A percentile compares a stretch with the other conserved stretches of the same genome.
These are phyloP conservation scores for Metschnikowia aberdeeniae DNA, from an alignment of 805 yeast species.

Conservation along the genomic window DNA sequence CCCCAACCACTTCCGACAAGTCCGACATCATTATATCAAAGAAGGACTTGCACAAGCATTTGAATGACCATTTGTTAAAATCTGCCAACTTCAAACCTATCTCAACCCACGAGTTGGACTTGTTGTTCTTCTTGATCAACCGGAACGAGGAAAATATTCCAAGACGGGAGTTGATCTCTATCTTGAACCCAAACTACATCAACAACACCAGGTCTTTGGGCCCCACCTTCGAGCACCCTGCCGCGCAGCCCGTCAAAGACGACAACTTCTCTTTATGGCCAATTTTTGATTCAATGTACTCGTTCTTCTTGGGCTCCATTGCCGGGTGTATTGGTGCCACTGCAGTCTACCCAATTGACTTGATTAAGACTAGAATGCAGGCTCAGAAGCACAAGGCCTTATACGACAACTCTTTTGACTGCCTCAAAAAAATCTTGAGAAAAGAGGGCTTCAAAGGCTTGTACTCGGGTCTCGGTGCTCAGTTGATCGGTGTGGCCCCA, in stretches of 20 bases:
- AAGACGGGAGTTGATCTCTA: conserved; percentile 39
- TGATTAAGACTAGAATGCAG: conserved; percentile 96
- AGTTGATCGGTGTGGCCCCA: conserved; percentile 95
- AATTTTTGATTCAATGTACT: conserved; percentile 69
- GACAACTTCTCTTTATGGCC: conserved; percentile 46
- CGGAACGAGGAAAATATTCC: conserved; percentile 36
- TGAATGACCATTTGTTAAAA: conserved; percentile 42
- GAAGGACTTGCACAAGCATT: conserved; percentile 36
- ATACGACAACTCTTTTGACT: conserved; percentile 80
- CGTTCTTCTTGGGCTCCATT: conserved; percentile 84
- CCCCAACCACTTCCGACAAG: conserved; percentile 40
- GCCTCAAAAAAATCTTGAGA: conserved; percentile 70
- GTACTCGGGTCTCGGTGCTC: conserved; percentile 91
- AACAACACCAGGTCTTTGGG: conserved; percentile 34
- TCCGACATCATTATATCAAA: conserved; percentile 40
- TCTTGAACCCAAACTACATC: conserved; percentile 55
- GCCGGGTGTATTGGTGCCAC: conserved; percentile 99
- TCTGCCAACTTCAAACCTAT: conserved; percentile 42
- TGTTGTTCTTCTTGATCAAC: conserved; percentile 39
- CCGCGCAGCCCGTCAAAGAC: conserved; percentile 32
- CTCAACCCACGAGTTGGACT: conserved; percentile 36
- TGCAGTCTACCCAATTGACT: conserved; percentile 92
- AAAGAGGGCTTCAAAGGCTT: conserved; percentile 82
- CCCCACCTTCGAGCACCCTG: conserved; percentile 40
- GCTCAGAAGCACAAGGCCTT: conserved; percentile 74